These are phyloP conservation scores for Vinca major DNA, from an alignment of 305 asterid genomes.

Conservation along the genomic window DNA sequence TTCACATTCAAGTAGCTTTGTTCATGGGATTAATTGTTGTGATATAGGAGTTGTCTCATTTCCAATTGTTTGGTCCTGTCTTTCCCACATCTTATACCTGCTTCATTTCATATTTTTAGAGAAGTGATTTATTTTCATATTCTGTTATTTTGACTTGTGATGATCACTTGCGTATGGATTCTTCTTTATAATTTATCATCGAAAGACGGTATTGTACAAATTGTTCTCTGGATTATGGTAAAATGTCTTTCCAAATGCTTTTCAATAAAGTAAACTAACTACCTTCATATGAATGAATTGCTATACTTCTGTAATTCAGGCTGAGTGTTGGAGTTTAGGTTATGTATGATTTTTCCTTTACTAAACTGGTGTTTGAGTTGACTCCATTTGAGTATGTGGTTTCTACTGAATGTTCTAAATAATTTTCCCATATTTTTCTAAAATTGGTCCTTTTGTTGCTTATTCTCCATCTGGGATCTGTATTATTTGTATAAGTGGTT, in stretches of 20 bases:
- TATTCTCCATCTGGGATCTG: not conserved
- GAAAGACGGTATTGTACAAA: not conserved
- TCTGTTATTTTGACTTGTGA: not conserved
- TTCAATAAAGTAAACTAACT: not conserved
- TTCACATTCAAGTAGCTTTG: not conserved
- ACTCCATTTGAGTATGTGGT: not conserved
- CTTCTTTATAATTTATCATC: no score
- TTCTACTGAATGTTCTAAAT: not conserved
- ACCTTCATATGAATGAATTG: not conserved
- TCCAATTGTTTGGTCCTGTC: not conserved
- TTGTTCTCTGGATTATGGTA: no score
- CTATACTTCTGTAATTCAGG: not conserved
- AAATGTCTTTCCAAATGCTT: not conserved
- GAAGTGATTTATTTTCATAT: no score
- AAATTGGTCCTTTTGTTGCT: not conserved
- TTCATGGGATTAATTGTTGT: not conserved
- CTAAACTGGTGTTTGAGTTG: not conserved
- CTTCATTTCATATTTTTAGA: no score
- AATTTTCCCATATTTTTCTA: not conserved
- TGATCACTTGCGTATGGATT: not conserved
- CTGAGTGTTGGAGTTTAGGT: not conserved
- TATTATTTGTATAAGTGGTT: conserved; percentile 5
- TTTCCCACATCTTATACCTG: not conserved
- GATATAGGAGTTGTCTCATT: not conserved
- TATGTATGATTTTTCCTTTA: not conserved